phyloP scores from a whole-genome alignment of 768 basidiomycete species.

The Candolleomyces aberdarensis region DNA sequence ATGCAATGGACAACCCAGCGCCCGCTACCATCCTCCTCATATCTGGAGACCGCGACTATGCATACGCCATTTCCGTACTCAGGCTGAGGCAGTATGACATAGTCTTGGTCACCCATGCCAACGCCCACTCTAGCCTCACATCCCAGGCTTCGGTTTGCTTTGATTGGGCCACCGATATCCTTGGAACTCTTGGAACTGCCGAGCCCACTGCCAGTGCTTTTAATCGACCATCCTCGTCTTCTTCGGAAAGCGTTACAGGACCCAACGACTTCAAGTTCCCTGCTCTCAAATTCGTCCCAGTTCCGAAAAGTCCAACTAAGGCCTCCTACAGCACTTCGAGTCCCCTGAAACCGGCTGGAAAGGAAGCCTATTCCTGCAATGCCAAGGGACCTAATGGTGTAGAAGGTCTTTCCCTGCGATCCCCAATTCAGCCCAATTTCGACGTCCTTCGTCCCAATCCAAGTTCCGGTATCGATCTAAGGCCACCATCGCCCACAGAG shows the following conservation, averaged over 20 bases:
- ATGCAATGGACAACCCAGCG: conserved; percentile 59
- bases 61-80: conserved; percentile 58
- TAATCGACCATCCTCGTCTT: not conserved
- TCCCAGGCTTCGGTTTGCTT: conserved; percentile 51
- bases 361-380: not conserved
- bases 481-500: too few species aligned
- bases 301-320: not conserved
- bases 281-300: not conserved
- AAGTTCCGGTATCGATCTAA: too few species aligned
- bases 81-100: conserved; percentile 52
- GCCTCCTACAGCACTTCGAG: not conserved
- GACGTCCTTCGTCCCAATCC: too few species aligned
- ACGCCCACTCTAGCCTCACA: conserved; percentile 43
- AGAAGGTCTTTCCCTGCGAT: too few species aligned
- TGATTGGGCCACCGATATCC: conserved; percentile 40
- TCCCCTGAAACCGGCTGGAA: not conserved
- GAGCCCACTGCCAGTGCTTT: not conserved
- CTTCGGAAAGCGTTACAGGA: not conserved
- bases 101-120: conserved; percentile 44
- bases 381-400: not conserved
- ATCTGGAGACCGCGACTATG: conserved; percentile 65
- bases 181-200: conserved; percentile 23
- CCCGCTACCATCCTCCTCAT: conserved; percentile 54
- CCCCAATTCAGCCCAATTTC: too few species aligned
- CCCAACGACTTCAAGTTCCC: not conserved